Evolutionary conservation across 305 asterid genomes (phyloP), one percentile per base, ranked within the genome.

Genomic region (Fraxinus sp.): DNA sequence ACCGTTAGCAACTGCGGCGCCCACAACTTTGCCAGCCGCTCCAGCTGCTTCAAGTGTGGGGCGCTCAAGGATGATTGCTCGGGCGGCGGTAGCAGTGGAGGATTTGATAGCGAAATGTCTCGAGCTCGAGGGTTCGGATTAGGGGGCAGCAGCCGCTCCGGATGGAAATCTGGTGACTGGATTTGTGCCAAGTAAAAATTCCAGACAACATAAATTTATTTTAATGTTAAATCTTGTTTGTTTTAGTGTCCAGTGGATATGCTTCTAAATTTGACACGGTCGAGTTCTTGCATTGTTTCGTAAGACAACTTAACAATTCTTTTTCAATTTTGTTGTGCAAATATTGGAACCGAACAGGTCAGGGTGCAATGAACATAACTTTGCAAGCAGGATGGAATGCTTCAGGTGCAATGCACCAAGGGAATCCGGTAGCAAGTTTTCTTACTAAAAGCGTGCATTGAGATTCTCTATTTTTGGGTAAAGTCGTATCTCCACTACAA

Each of bases 101-200:
- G 84, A 20, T 88, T 89, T 2, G 97, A 92, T 2, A 74, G 74
- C 26, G 98, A 93, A 7, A 68, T 84, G 20, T 85, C 95, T 2
- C 91, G 98, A 0, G 82, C 86, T 3, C 88, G 98, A n/a, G 94
- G 91, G 22, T 85, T 86, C 7, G 90, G 87, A 0, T 84, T 85
- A 32, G 96, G 88, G 10, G 75, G 87, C 3, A 88, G 87, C 35
- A 78, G 93, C 85, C 97, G 99, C 86, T 89, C 98, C 0, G 93
- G 94, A 20, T 94, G 99, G 99, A 96, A 96, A 81, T 96, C 99
- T 24, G 99, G 99, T 1, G 99, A 96, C 89, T 96, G 99, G 99
- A 92, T 96, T 85, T 96, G 99, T 84, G 79, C 92, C 78, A 93
- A 98, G 99, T 93, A 86, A 35, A 81, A 8, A 49, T 49, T 14